phyloP scores from a whole-genome alignment of 345 rosid species.

The Rhizophora mangle region DNA sequence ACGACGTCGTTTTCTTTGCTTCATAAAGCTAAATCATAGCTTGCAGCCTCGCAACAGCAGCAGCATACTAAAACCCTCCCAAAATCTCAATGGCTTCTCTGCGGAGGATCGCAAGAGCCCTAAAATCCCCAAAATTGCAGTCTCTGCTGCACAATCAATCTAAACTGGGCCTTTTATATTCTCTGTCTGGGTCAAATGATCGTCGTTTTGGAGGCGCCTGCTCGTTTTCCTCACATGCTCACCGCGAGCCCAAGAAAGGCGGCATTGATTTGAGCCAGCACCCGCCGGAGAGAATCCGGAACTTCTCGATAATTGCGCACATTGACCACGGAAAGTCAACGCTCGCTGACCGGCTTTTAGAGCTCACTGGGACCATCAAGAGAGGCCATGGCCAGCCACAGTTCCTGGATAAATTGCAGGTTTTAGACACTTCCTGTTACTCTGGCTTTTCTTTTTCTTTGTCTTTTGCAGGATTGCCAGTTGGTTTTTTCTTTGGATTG shows the following conservation, averaged over 20 bases:
- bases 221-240: constrained; percentile 55
- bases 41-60: no score
- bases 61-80: constrained; percentile 33
- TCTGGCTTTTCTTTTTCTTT: neutral
- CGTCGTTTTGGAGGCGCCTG: constrained; percentile 19
- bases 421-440: constrained; percentile 3
- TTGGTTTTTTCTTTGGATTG: neutral
- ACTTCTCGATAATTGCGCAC: constrained; percentile 94
- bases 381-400: constrained; percentile 96
- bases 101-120: constrained; percentile 50
- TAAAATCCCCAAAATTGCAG: constrained; percentile 26
- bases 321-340: constrained; percentile 97
- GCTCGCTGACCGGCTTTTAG: constrained; percentile 92
- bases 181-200: constrained; percentile 3
- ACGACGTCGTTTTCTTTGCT: neutral
- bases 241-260: constrained; percentile 39
- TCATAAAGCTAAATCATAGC: no score
- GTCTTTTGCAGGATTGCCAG: neutral
- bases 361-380: constrained; percentile 91
- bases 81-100: constrained; percentile 60
- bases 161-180: constrained; percentile 17
- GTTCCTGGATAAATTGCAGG: constrained; percentile 95
- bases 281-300: constrained; percentile 75
- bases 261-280: constrained; percentile 61
- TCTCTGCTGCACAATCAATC: neutral